Conservation (phyloP, 805 yeast species). For the Wickerhamomyces xylosicus region DNA sequence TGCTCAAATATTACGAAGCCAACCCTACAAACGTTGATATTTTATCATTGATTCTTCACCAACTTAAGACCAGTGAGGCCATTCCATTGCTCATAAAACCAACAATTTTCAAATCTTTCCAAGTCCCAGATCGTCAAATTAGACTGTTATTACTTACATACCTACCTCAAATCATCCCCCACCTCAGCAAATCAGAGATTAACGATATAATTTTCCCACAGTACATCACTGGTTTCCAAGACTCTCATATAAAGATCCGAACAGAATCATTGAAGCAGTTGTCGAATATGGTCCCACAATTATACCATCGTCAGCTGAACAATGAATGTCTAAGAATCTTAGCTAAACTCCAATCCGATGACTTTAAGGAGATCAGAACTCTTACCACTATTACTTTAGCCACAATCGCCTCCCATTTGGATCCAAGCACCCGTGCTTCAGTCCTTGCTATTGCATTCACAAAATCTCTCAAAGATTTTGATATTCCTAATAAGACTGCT, state of each 20-base stretch:
- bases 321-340: constrained; percentile 73
- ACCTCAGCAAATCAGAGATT: constrained; percentile 48
- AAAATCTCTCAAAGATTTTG: constrained; percentile 73
- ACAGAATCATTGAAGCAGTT: constrained; percentile 70
- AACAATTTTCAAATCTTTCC: constrained; percentile 49
- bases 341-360: constrained; percentile 77
- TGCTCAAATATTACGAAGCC: constrained; percentile 33
- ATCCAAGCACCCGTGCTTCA: constrained; percentile 45
- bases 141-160: constrained; percentile 56
- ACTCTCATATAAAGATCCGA: constrained; percentile 71
- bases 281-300: constrained; percentile 44
- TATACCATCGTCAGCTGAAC: constrained; percentile 73
- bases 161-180: constrained; percentile 42
- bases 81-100: constrained; percentile 43
- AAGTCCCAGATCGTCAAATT: constrained; percentile 65
- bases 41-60: constrained; percentile 21
- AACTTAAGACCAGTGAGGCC: constrained; percentile 24
- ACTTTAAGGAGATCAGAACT: constrained; percentile 65
- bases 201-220: constrained; percentile 59
- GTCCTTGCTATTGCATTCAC: constrained; percentile 83
- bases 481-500: constrained; percentile 61
- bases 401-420: constrained; percentile 50
- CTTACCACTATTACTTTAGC: constrained; percentile 65
- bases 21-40: constrained; percentile 20
- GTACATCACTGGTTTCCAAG: constrained; percentile 75